Evolutionary conservation across 164 flowering plant species (phyloP).

Genomic region (Macadamia integrifolia): DNA sequence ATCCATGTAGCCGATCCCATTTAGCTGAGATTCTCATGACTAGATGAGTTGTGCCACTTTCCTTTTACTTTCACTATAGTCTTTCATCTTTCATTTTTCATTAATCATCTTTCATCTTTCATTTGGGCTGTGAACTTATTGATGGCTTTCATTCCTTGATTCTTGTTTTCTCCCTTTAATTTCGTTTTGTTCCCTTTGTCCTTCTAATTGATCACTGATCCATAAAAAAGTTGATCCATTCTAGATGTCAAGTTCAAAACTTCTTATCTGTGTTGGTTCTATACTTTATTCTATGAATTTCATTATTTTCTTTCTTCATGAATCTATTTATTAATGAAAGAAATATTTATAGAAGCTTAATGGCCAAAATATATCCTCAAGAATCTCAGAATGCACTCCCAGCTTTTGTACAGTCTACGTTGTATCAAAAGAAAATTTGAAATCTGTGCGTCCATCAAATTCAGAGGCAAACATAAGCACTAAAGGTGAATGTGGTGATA

Average conservation of each 20-base stretch:
- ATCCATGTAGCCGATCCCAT: too few relatives aligned
- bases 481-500: conserved; percentile 29
- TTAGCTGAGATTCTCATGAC: too few relatives aligned
- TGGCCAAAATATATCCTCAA: conserved; percentile 37
- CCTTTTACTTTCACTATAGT: too few relatives aligned
- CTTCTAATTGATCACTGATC: neutral
- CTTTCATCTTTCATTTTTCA: too few relatives aligned
- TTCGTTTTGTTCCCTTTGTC: neutral
- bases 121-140: too few relatives aligned
- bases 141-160: too few relatives aligned
- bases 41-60: too few relatives aligned
- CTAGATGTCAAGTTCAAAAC: neutral
- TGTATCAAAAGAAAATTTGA: conserved; percentile 64
- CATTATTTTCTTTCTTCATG: neutral
- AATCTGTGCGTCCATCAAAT: conserved; percentile 54
- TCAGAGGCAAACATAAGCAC: conserved; percentile 30
- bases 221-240: too few relatives aligned
- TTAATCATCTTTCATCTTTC: too few relatives aligned
- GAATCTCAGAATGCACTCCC: conserved; percentile 59
- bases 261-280: neutral
- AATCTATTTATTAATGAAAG: neutral
- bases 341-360: conserved; percentile 31
- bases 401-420: conserved; percentile 65
- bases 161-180: neutral
- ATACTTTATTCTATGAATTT: neutral